Conservation (phyloP, 129 eudicot genomes). For the Heracleum sosnowskyi region DNA sequence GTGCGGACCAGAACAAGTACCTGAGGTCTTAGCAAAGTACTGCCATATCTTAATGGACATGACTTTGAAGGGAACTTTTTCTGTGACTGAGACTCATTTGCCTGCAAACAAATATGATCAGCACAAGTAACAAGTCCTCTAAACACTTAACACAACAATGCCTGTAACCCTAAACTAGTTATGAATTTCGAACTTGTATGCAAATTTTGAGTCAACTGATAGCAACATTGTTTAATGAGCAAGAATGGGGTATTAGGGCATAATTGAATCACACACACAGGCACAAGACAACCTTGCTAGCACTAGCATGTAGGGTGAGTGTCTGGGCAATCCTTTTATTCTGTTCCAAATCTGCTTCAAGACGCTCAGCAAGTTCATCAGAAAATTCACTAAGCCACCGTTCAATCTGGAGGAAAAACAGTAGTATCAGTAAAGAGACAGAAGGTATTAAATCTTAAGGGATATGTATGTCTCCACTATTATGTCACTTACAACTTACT, state of each 20-base stretch:
- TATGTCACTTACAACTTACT: too few species aligned
- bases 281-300: conserved; percentile 49
- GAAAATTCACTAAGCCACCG: too few species aligned
- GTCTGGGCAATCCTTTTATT: conserved; percentile 86
- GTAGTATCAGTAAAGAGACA: too few species aligned
- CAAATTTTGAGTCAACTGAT: neutral
- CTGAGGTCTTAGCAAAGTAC: too few species aligned
- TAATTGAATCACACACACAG: neutral
- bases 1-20: conserved; percentile 18
- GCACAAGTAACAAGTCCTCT: neutral
- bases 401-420: too few species aligned
- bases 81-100: conserved; percentile 53
- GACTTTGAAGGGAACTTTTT: conserved; percentile 90
- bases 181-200: neutral
- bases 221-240: neutral
- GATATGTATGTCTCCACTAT: too few species aligned
- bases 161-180: too few species aligned
- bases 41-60: conserved; percentile 86
- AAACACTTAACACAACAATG: too few species aligned
- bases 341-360: conserved; percentile 64
- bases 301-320: conserved; percentile 71
- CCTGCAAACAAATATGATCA: conserved; percentile 30
- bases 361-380: too few species aligned
- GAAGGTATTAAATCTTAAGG: too few species aligned
- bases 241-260: neutral